Conservation (phyloP, 164 flowering plant species). For the Warburgia ugandensis region DNA sequence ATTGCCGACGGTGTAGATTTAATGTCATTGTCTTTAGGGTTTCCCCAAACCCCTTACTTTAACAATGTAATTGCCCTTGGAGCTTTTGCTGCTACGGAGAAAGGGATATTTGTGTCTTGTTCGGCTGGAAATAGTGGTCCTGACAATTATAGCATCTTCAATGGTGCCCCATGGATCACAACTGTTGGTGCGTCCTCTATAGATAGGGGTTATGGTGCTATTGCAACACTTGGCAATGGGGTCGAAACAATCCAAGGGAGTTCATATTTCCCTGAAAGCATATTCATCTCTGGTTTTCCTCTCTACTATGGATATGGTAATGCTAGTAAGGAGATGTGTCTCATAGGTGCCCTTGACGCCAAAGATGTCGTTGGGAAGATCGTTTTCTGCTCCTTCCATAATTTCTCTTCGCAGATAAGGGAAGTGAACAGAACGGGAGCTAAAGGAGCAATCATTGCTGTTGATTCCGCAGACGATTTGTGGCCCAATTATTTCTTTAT, state of each 20-base stretch:
- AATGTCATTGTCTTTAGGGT: slow-evolving; percentile 34
- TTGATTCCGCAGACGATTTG: slow-evolving; percentile 3
- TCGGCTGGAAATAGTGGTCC: slow-evolving; percentile 36
- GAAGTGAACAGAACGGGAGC: slow-evolving; percentile 12
- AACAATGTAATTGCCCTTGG: slow-evolving; percentile 30
- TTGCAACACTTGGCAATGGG: slow-evolving; percentile 9
- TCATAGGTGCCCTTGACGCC: not conserved
- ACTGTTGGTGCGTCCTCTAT: slow-evolving; percentile 36
- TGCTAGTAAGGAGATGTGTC: slow-evolving; percentile 6
- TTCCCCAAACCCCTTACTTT: slow-evolving; percentile 15
- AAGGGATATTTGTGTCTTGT: slow-evolving; percentile 31
- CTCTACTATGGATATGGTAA: slow-evolving; percentile 12
- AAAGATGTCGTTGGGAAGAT: slow-evolving; percentile 8
- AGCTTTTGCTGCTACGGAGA: slow-evolving; percentile 37
- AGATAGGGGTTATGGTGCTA: slow-evolving; percentile 17
- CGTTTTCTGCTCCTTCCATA: slow-evolving; percentile 4
- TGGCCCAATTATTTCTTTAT: not conserved
- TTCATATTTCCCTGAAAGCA: slow-evolving; percentile 5
- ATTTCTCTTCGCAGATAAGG: not conserved
- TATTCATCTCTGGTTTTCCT: slow-evolving; percentile 1
- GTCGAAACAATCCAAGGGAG: slow-evolving; percentile 10
- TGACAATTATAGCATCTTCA: slow-evolving; percentile 12
- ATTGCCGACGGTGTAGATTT: slow-evolving; percentile 40
- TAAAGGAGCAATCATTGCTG: slow-evolving; percentile 5
- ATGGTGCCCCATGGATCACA: slow-evolving; percentile 46